Conservation (phyloP, 805 yeast genomes). For the Clavispora santaluciae region DNA sequence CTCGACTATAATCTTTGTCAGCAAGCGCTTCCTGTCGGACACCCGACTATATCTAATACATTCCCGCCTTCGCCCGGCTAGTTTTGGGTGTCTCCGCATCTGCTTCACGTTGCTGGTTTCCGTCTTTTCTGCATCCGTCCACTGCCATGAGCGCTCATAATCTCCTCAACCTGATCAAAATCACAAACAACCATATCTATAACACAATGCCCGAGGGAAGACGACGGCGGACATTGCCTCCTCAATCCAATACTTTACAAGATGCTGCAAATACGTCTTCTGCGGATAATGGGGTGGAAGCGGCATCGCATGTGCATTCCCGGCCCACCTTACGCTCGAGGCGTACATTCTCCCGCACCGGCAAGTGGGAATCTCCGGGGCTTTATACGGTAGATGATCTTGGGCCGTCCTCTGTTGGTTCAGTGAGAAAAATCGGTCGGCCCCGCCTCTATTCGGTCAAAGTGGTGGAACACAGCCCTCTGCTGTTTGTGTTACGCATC, state of each 20-base stretch:
- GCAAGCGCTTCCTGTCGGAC: not conserved
- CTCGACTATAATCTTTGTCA: not conserved
- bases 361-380: not conserved
- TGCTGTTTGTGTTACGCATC: slow-evolving; percentile 6
- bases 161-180: slow-evolving; percentile 14
- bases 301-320: too few relatives aligned
- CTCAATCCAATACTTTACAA: too few relatives aligned
- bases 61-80: not conserved
- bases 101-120: not conserved
- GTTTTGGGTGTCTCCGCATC: not conserved
- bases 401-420: not conserved
- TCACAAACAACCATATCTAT: slow-evolving; percentile 16
- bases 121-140: not conserved
- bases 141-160: slow-evolving; percentile 4
- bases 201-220: slow-evolving; percentile 12
- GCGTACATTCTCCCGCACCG: not conserved
- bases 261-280: not conserved
- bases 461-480: slow-evolving; percentile 2
- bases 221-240: slow-evolving; percentile 7
- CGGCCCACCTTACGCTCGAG: not conserved
- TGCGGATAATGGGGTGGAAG: not conserved
- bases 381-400: not conserved
- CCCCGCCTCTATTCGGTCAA: slow-evolving; percentile 11
- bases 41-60: not conserved
- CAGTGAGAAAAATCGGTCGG: slow-evolving; percentile 4